Conservation (phyloP, 2,329 filamentous ascomycete genomes). For the Fusarium torreyae region DNA sequence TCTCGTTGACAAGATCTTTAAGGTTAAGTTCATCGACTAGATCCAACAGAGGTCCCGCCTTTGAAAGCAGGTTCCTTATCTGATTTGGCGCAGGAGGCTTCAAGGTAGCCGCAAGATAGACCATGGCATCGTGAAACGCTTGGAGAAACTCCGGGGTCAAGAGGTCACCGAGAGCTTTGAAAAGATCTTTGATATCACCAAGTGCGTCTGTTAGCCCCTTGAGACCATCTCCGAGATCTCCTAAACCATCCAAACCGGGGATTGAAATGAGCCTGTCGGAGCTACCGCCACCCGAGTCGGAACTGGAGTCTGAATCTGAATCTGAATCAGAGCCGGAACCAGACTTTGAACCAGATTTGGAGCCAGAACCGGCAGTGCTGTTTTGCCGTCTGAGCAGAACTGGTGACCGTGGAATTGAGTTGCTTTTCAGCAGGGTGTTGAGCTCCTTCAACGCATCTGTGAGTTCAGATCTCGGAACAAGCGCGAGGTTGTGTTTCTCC, state of each 20-base stretch:
- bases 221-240: slow-evolving; percentile 36
- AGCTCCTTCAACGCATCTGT: slow-evolving; percentile 62
- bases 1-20: slow-evolving; percentile 52
- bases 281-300: slow-evolving; percentile 6
- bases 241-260: slow-evolving; percentile 41
- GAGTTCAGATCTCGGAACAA: slow-evolving; percentile 63
- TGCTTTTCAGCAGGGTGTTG: slow-evolving; percentile 58
- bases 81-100: slow-evolving; percentile 55
- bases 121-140: slow-evolving; percentile 59
- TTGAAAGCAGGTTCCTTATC: slow-evolving; percentile 48
- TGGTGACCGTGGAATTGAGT: slow-evolving; percentile 13
- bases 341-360: slow-evolving; percentile 3
- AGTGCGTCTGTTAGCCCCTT: slow-evolving; percentile 47
- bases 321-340: slow-evolving; percentile 4
- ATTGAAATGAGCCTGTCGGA: slow-evolving; percentile 15
- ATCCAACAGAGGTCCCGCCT: slow-evolving; percentile 52
- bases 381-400: slow-evolving; percentile 38
- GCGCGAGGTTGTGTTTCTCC: slow-evolving; percentile 60
- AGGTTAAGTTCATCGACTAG: slow-evolving; percentile 54
- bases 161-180: slow-evolving; percentile 52
- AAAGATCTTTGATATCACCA: slow-evolving; percentile 44
- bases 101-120: slow-evolving; percentile 58
- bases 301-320: slow-evolving; percentile 2
- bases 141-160: slow-evolving; percentile 58
- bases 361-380: slow-evolving; percentile 12